Base-by-base conservation (phyloP, 148 eudicot genomes). In the Fagopyrum homotropicum region DNA sequence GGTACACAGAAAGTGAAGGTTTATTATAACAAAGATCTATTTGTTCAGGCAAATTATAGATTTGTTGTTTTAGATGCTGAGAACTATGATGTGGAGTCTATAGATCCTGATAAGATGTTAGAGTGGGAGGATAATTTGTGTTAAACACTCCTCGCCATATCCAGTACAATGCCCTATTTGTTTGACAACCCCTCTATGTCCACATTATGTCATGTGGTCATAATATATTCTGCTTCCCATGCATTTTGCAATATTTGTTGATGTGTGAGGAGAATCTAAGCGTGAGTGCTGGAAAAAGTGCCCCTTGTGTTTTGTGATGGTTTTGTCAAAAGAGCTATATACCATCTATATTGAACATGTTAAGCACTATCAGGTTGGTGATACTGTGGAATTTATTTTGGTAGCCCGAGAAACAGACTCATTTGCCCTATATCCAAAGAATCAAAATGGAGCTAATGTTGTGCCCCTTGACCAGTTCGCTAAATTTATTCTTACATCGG, bases 181-280 rank as follows among this genome's bases (percentile, higher is more conserved):
- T 80, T 86, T 92, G 83, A 94, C 90, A 68, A 86, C 81, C 68
- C 98, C 91, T 75, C 84, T 92, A 47, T 95, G 97, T 81, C 94
- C 99, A 70, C 99, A 90, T 95, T 73, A 92, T 97, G 12, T 82
- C 92, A 30, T 95, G 99, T 77, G 99, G 97, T 35, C 99, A 95
- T 79, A 89, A 95, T 79, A 89, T 95, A 45, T 92, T 88, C 79
- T 95, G 99, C 78, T 92, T 92, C 79, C 96, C 97, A 17, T 95
- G 99, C 83, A 89, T 95, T 72, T 72, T 95, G 80, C 93, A 84
- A 69, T 95, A 95, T 79, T 89, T 95, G 61, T 80, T 85, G 19
- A 83, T 83, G 77, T 89, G 85, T 26, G 94, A 83, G 84, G 91
- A 86, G 60, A 90, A 95, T 82, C 85, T 76, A 92, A 86, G 83